Evolutionary conservation across 129 eudicot species (phyloP), one percentile per base, ranked within the genome.

Genomic region (Escallonia rubra): DNA sequence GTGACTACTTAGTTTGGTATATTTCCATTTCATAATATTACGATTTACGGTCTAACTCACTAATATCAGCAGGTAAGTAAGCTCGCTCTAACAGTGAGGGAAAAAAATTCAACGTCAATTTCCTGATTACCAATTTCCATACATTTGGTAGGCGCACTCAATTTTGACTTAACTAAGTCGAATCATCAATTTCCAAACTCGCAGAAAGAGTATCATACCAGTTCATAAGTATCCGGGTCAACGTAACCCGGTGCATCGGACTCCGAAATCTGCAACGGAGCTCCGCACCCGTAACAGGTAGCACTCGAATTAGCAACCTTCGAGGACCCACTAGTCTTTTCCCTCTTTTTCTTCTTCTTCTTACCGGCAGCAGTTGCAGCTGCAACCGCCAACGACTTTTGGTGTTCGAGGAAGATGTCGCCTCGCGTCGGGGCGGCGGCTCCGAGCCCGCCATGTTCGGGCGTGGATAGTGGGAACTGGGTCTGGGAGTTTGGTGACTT

Each of bases 261-360:
- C 64, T 89, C 92, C 16, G 44, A 15, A 14, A 84, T 77, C 73
- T 93, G 98, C 70, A 89, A 79, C 5, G 96, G 96, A 63, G 98
- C 98, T 59, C 98, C 98, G 67, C 98, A 93, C 2, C 98, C 98
- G 66, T 93, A 93, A 71, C 98, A 93, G 70, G 70, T 66, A 14
- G 63, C 74, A 67, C 70, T 65, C 42, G 15, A 47, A 4, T 71
- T 44, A 57, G 78, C 38, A 49, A 56, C 70, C 70, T 81, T 87
- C 61, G 72, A 16, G n/a, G 73, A 64, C 75, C 73, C 84, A 9
- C 59, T 70, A 9, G 12, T 40, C 65, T 79, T 83, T 46, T 79
- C 83, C 64, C 65, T 76, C 82, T 78, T 79, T 49, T 81, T 77
- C 70, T 74, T 86, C 76, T 69, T 81, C 72, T 76, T 74, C 80